These are phyloP conservation scores for Candida nonsorbophila DNA, from an alignment of 805 yeast species.

Conservation along the genomic window DNA sequence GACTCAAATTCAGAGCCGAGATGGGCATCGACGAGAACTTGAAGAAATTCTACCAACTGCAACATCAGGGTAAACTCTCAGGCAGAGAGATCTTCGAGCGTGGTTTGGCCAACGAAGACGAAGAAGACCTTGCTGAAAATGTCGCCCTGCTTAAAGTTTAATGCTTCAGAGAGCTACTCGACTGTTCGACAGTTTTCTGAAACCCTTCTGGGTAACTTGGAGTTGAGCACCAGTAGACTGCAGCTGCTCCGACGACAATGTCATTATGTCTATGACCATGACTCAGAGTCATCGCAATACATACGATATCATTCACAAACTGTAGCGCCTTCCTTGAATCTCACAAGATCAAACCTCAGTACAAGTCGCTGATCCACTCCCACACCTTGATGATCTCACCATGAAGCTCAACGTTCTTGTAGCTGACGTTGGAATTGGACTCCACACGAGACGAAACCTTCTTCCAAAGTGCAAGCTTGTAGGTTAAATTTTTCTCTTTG, in stretches of 20 bases:
- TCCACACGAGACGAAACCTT: conserved; percentile 53
- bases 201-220: not conserved
- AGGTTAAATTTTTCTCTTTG: conserved; percentile 30
- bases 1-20: conserved; percentile 64
- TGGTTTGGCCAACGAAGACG: conserved; percentile 73
- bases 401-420: conserved; percentile 61
- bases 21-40: conserved; percentile 62
- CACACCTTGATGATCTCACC: conserved; percentile 87
- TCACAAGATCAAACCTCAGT: too few species aligned
- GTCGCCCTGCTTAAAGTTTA: not conserved
- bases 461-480: conserved; percentile 53
- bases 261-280: not conserved
- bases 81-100: conserved; percentile 88
- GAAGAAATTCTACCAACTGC: conserved; percentile 43
- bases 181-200: not conserved
- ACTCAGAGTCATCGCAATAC: not conserved
- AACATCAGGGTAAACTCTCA: conserved; percentile 73
- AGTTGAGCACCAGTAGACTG: not conserved
- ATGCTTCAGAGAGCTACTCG: too few species aligned
- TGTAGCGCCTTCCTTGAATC: not conserved
- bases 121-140: conserved; percentile 9
- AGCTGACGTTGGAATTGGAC: conserved; percentile 58
- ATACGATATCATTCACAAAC: not conserved
- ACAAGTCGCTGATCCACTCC: conserved; percentile 76
- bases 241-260: not conserved